A percentile compares a stretch with the other conserved stretches of the same genome.
These are phyloP conservation scores for Ogataea populi-albae DNA, from an alignment of 805 yeast species.

Conservation along the genomic window DNA sequence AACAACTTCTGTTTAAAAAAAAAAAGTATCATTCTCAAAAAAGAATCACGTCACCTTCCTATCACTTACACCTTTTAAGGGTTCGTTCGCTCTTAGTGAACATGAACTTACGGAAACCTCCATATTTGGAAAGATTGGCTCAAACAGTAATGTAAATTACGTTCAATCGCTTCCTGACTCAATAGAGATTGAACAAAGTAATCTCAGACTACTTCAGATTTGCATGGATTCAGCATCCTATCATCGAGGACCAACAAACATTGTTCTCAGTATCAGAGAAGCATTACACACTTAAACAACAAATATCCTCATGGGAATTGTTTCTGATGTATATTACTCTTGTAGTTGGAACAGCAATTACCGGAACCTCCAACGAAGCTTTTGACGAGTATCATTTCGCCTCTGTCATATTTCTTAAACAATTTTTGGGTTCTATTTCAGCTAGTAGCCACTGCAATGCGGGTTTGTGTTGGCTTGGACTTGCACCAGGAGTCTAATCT, in stretches of 20 bases:
- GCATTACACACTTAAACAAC: constrained; percentile 3
- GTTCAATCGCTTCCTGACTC: too few relatives aligned
- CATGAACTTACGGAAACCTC: constrained; percentile 15
- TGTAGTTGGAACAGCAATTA: constrained; percentile 20
- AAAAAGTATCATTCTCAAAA: constrained; percentile 5
- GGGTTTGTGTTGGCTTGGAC: constrained; percentile 43
- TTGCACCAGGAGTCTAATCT: constrained; percentile 38
- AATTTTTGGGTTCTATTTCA: constrained; percentile 12
- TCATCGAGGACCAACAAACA: constrained; percentile 9
- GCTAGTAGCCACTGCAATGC: constrained; percentile 37
- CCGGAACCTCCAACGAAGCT: constrained; percentile 13
- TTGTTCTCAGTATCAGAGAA: constrained; percentile 5
- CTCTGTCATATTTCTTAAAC: constrained; percentile 12
- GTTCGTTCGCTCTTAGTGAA: constrained; percentile 3
- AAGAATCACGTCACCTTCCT: constrained; percentile 3
- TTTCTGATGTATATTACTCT: constrained; percentile 12
- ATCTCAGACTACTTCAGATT: constrained; percentile 15
- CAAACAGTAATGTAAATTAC: constrained; percentile 3
- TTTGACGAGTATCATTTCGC: constrained; percentile 11
- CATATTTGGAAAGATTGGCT: constrained; percentile 15
- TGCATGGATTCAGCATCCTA: constrained; percentile 24
- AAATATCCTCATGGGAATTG: constrained; percentile 10
- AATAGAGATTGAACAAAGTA: constrained; percentile 7
- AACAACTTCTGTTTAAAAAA: too few relatives aligned
- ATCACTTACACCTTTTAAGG: constrained; percentile 18